Evolutionary conservation across 108 stramenopile species (phyloP).

Genomic region (Nannochloropsis salina): DNA sequence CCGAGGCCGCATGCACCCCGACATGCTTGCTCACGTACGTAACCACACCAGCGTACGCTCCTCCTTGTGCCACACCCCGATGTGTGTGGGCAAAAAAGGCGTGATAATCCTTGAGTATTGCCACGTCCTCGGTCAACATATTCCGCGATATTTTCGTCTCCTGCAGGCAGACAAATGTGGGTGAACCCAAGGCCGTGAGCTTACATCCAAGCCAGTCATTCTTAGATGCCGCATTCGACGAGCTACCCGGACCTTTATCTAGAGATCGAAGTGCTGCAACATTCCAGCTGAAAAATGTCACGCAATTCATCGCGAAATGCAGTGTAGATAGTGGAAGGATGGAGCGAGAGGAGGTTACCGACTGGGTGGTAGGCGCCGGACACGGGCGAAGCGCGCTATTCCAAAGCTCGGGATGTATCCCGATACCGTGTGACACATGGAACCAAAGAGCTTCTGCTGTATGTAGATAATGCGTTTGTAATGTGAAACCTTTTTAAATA

Average conservation of each 20-base stretch:
- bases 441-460: no score
- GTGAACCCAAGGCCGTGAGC: not conserved
- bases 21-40: slow-evolving; percentile 41
- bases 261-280: not conserved
- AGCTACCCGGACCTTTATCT: not conserved
- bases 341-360: not conserved
- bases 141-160: not conserved
- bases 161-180: slow-evolving; percentile 10
- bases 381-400: no score
- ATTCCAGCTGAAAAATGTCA: slow-evolving; percentile 12
- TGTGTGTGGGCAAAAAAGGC: slow-evolving; percentile 39
- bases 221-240: not conserved
- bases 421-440: no score
- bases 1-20: slow-evolving; percentile 19
- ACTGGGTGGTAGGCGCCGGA: no score
- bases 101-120: slow-evolving; percentile 30
- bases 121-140: slow-evolving; percentile 26
- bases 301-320: not conserved
- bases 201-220: slow-evolving; percentile 6
- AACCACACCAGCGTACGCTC: slow-evolving; percentile 42
- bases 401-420: no score
- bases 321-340: not conserved
- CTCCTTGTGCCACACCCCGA: slow-evolving; percentile 21
- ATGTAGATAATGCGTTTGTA: no score
- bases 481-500: no score